Evolutionary conservation across 2,329 filamentous ascomycete species (phyloP), one percentile per base, ranked within the genome.

Genomic region (Ceratocystis colombiana): DNA sequence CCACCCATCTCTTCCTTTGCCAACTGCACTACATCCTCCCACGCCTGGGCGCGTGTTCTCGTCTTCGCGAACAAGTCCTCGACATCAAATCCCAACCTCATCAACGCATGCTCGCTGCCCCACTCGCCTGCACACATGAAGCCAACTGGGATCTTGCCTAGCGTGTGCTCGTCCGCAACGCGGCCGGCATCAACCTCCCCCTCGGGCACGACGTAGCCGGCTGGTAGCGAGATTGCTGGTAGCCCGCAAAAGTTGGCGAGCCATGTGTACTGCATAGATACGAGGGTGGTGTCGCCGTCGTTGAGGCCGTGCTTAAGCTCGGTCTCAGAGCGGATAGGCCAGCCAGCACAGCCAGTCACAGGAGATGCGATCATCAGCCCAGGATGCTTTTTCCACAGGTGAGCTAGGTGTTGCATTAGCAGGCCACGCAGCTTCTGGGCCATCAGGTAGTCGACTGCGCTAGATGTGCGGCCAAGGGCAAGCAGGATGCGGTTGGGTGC

Each of bases 321-420:
- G 0, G 70, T 71, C 3, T 70, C 57, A 59, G 67, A 68, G 50
- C 73, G 72, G 53, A 81, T 77, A 1, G 75, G 78, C 72, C 77
- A 77, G 4, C 79, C 79, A 0, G 77, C 76, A 61, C 78, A 80
- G 17, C 73, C 73, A 0, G 84, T 87, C 0, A 87, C 89, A 0
- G 89, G 88, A 0, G 86, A 87, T 3, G 90, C 75, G 64, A 92
- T 86, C 22, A 91, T 73, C 72, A 92, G 80, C 4, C 85, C 87
- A 0, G 87, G 87, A 69, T 91, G 76, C 61, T 78, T 73, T 66
- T 79, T 73, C 79, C 85, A 92, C 2, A 92, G 77, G 71, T 83
- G 76, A 0, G 87, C 79, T 2, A 92, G 82, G 72, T 92, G 88
- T 64, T 82, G 79, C 84, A 90, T 88, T 41, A 90, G 76, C 30